These are phyloP conservation scores for Cryptomeria japonica DNA, from an alignment of 75 land plant genomes.

Conservation along the genomic window DNA sequence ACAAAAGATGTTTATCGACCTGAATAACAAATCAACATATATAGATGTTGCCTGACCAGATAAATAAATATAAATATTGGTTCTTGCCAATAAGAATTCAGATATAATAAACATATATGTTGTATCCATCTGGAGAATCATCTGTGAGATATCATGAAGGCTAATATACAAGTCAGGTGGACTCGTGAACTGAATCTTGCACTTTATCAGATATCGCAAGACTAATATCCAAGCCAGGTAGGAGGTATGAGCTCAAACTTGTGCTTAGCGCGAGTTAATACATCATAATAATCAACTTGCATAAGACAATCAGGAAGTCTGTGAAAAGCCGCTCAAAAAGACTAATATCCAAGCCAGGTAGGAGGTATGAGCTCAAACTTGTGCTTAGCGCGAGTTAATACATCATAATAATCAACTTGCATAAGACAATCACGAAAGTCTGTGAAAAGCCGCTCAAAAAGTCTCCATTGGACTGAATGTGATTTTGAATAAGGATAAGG, in stretches of 20 bases:
- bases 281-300: slow-evolving; percentile 58
- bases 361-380: slow-evolving; percentile 80
- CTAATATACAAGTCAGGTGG: not conserved
- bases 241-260: slow-evolving; percentile 80
- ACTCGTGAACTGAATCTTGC: not conserved
- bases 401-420: slow-evolving; percentile 58
- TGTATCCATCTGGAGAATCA: not conserved
- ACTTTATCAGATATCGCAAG: not conserved
- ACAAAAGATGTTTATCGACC: not conserved
- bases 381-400: slow-evolving; percentile 63
- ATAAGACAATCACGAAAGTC: slow-evolving; percentile 88
- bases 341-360: slow-evolving; percentile 89
- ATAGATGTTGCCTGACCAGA: not conserved
- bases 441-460: slow-evolving; percentile 86
- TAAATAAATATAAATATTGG: not conserved
- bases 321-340: slow-evolving; percentile 88
- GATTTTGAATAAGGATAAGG: slow-evolving; percentile 86
- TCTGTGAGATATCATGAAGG: not conserved
- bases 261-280: slow-evolving; percentile 63
- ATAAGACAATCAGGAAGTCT: slow-evolving; percentile 87
- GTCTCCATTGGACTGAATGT: slow-evolving; percentile 77
- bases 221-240: slow-evolving; percentile 82
- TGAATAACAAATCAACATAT: not conserved
- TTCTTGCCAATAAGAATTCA: not conserved
- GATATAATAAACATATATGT: not conserved